Conservation (phyloP, 1,139 yeast genomes). For the Pichia sp. region DNA sequence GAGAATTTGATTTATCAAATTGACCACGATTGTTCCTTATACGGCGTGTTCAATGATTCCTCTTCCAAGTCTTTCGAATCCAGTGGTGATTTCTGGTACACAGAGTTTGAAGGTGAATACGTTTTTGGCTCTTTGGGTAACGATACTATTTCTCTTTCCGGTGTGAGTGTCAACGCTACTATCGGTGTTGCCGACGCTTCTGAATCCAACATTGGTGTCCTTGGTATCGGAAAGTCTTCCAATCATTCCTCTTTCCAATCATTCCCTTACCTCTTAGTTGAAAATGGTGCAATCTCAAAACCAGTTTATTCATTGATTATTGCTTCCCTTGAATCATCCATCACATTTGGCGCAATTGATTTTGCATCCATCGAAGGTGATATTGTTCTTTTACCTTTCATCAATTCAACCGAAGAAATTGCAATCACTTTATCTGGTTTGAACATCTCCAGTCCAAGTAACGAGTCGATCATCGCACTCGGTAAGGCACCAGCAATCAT, state of each 20-base stretch:
- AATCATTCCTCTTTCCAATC: slow-evolving; percentile 32
- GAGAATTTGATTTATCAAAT: slow-evolving; percentile 2
- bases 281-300: slow-evolving; percentile 42
- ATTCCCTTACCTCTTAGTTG: slow-evolving; percentile 28
- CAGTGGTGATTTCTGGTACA: slow-evolving; percentile 24
- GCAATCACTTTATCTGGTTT: slow-evolving; percentile 10
- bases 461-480: slow-evolving; percentile 23
- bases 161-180: slow-evolving; percentile 36
- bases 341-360: slow-evolving; percentile 52
- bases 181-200: slow-evolving; percentile 50
- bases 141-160: slow-evolving; percentile 39
- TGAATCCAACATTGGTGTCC: slow-evolving; percentile 45
- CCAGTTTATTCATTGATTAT: slow-evolving; percentile 45
- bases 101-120: slow-evolving; percentile 53
- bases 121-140: slow-evolving; percentile 17
- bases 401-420: slow-evolving; percentile 27
- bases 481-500: slow-evolving; percentile 39
- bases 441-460: background rate
- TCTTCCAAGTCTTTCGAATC: slow-evolving; percentile 38
- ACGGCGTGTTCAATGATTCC: slow-evolving; percentile 42
- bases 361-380: slow-evolving; percentile 38
- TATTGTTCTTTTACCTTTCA: slow-evolving; percentile 34
- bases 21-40: slow-evolving; percentile 27
- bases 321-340: slow-evolving; percentile 29
- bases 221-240: slow-evolving; percentile 45